Percentiles rank a stretch among this genome's conserved stretches.
Conservation (phyloP, 805 yeast species). For the Candida schatavii region DNA sequence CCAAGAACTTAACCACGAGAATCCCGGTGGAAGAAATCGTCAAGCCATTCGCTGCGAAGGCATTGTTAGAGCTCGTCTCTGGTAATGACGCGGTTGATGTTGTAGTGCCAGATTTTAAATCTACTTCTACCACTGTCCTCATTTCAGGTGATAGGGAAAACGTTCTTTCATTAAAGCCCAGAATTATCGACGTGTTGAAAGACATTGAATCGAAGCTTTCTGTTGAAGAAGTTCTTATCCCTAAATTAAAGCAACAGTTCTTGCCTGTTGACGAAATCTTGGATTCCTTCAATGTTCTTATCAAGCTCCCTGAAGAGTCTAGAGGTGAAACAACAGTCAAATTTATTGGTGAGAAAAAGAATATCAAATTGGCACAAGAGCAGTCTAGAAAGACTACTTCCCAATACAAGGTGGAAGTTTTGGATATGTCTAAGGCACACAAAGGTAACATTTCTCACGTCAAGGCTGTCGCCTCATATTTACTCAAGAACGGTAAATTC, state of each 20-base stretch:
- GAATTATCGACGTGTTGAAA: constrained; percentile 46
- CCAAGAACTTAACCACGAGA: constrained; percentile 53
- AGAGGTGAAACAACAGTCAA: constrained; percentile 47
- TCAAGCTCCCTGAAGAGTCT: constrained; percentile 47
- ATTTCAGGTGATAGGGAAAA: constrained; percentile 72
- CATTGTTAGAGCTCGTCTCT: constrained; percentile 23
- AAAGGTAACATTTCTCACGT: constrained; percentile 79
- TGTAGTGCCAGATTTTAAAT: constrained; percentile 34
- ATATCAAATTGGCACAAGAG: constrained; percentile 60
- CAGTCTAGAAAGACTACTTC: constrained; percentile 60
- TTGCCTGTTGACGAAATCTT: constrained; percentile 56
- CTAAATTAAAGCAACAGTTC: constrained; percentile 66
- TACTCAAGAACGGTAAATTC: constrained; percentile 51
- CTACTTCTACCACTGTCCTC: constrained; percentile 38
- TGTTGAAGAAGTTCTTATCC: constrained; percentile 60
- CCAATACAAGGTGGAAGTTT: constrained; percentile 56
- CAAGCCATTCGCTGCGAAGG: constrained; percentile 44
- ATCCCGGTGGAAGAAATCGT: constrained; percentile 42
- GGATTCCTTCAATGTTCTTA: constrained; percentile 53
- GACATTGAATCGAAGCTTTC: constrained; percentile 44
- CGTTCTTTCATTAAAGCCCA: constrained; percentile 53
- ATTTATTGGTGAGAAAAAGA: constrained; percentile 58
- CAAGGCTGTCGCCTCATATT: constrained; percentile 64
- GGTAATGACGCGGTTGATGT: constrained; percentile 28
- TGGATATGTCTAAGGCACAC: constrained; percentile 89